Evolutionary conservation across 108 stramenopile genomes (phyloP), one percentile per base, ranked within the genome.

Genomic region (Conticribra guillardii): DNA sequence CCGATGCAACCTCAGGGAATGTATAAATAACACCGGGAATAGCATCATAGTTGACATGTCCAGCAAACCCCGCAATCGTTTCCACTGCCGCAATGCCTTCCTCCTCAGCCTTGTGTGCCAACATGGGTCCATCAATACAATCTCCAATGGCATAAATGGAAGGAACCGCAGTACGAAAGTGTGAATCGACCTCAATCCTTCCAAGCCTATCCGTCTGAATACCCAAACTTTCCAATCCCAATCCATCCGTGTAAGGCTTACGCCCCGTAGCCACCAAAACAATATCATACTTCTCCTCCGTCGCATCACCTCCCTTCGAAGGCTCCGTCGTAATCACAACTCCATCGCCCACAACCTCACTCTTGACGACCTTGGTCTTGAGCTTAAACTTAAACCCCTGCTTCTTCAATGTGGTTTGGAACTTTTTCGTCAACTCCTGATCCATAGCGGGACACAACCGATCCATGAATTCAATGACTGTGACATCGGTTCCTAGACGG

Each of bases 81-180:
- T 99, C 99, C 15, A 97, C 95, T 55, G 89, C 90, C 15, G 98
- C 99, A 74, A 98, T 97, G 30, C 98, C 97, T 74, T 99, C 99
- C 75, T 99, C 98, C 83, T 99, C 99, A 21, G 99, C 99, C 88
- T 99, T 99, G 93, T 99, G 99, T 5, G 99, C 99, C 51, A 99
- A 82, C 99, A 99, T 99, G 58, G 99, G 98, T n/a, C 99, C 99
- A 69, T 96, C 93, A 68, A 99, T 97, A 64, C 90, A 93, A 76
- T 98, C 98, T 54, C 97, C 99, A 79, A 98, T 97, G 53, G 99
- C 99, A 71, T 90, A 98, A 49, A 99, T 85, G 33, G 76, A 82
- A 19, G 97, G 98, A 4, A 99, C 95, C 30, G 86, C 84, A 37
- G 98, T 98, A 50, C 87, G 80, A 82, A 99, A 99, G 73, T 99